phyloP scores from a whole-genome alignment of 352 stramenopile species.

The Pythium guiyangense region DNA sequence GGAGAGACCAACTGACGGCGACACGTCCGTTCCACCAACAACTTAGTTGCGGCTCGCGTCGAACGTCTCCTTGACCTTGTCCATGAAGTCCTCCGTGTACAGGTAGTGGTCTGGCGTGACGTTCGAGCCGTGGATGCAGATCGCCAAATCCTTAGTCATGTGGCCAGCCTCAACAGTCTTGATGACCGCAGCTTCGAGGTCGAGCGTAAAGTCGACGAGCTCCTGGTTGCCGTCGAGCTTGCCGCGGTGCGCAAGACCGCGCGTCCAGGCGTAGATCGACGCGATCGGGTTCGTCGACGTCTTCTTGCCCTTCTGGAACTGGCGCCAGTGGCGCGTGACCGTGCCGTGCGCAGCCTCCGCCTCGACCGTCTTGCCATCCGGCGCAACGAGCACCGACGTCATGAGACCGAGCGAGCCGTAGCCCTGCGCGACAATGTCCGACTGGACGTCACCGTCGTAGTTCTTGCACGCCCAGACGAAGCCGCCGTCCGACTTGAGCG shows the following conservation, averaged over 20 bases:
- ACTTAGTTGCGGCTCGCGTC: too few relatives aligned
- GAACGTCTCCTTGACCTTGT: too few relatives aligned
- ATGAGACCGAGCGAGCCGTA: slow-evolving; percentile 88
- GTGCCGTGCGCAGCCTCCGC: slow-evolving; percentile 88
- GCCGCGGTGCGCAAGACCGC: slow-evolving; percentile 72
- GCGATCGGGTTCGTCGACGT: slow-evolving; percentile 89
- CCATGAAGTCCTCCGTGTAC: too few relatives aligned
- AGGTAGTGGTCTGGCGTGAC: slow-evolving; percentile 80
- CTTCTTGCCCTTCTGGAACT: slow-evolving; percentile 82
- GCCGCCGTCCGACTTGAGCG: slow-evolving; percentile 80
- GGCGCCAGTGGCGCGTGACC: slow-evolving; percentile 85
- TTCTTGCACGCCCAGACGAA: slow-evolving; percentile 92
- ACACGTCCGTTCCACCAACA: too few relatives aligned
- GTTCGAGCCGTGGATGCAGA: slow-evolving; percentile 69
- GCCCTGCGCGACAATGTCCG: slow-evolving; percentile 84
- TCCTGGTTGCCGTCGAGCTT: slow-evolving; percentile 82
- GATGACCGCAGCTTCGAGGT: slow-evolving; percentile 74
- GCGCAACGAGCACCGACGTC: slow-evolving; percentile 80
- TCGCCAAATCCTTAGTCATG: slow-evolving; percentile 87
- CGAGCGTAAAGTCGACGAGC: slow-evolving; percentile 66
- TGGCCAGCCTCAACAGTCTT: slow-evolving; percentile 72
- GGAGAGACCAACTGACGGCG: too few relatives aligned
- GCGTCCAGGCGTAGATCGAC: slow-evolving; percentile 87
- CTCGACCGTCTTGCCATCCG: slow-evolving; percentile 85
- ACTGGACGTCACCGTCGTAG: slow-evolving; percentile 90